Base-by-base conservation (phyloP, 768 basidiomycete genomes). In the Atractiella rhizophila region DNA sequence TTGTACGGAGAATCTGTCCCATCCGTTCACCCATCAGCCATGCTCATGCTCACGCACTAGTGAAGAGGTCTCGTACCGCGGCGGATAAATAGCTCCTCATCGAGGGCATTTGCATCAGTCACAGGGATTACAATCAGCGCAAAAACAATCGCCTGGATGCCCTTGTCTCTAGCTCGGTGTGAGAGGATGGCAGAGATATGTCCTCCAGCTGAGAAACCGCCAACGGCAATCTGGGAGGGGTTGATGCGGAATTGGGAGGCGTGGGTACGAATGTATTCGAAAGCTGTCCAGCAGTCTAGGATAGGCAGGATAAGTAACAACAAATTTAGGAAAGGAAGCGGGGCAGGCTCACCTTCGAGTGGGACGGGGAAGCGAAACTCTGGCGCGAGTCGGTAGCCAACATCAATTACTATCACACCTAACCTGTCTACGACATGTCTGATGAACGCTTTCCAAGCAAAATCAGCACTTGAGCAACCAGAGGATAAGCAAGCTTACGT, bases 121-220 rank as follows among this genome's bases (percentile, higher is more conserved):
- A 44, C 43, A 15, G 43, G 43, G 24, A 44, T 44, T 20, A 44
- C 43, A 4, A 44, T 24, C 15, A 44, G 43, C 30, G 39, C 37
- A 23, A 44, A 44, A 31, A 28, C 29, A 8, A 36, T 44, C 7
- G 4, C 6, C 11, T 41, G 28, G 19, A 33, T 27, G 5, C 33
- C 29, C 23, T 42, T 30, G 21, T 44, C 38, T 5, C 43, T 18
- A 8, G 43, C 43, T 9, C 28, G 13, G n/a, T 43, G 40, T 7
- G 24, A 42, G 29, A 44, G 27, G 9, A 44, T n/a, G 5, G 43
- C 43, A 5, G 43, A 42, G 16, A 44, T 44, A 21, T 44, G 43
- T 10, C 43, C 43, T 4, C 43, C 43, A 5, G 43, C 43, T 3
- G 41, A 43, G 43, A 44, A 44, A 4, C 43, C 43, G 15, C 43